Evolutionary conservation across 2,329 filamentous ascomycete genomes (phyloP).

Genomic region (Ophidiomyces ophidiicola): DNA sequence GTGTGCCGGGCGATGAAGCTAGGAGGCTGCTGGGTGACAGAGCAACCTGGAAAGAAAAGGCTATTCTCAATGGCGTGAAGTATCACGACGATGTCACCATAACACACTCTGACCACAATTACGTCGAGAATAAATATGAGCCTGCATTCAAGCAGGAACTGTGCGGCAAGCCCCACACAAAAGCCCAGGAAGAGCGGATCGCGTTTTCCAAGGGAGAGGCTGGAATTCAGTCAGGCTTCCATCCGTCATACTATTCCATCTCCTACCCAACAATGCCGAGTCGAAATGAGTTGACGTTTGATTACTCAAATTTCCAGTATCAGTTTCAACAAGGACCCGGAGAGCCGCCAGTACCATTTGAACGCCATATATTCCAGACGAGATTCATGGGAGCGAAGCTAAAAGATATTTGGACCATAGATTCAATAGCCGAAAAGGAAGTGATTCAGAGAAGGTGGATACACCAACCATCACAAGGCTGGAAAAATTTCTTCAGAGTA

Average conservation of each 20-base stretch:
- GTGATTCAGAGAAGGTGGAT: slow-evolving; percentile 50
- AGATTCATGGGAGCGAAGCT: slow-evolving; percentile 48
- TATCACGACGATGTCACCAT: slow-evolving; percentile 52
- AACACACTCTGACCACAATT: slow-evolving; percentile 46
- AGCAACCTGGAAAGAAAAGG: slow-evolving; percentile 49
- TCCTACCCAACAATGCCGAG: slow-evolving; percentile 41
- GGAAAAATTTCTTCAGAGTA: slow-evolving; percentile 49
- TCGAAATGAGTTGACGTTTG: slow-evolving; percentile 54
- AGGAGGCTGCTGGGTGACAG: slow-evolving; percentile 42
- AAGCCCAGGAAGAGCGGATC: slow-evolving; percentile 36
- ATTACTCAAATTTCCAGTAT: slow-evolving; percentile 63
- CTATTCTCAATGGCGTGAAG: slow-evolving; percentile 57
- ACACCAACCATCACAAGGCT: slow-evolving; percentile 51
- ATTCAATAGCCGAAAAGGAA: slow-evolving; percentile 45
- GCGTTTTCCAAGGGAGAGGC: slow-evolving; percentile 36
- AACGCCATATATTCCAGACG: slow-evolving; percentile 57
- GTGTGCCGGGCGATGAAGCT: slow-evolving; percentile 43
- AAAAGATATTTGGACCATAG: slow-evolving; percentile 46
- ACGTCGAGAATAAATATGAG: slow-evolving; percentile 49
- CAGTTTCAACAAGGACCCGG: slow-evolving; percentile 44
- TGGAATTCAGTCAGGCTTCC: slow-evolving; percentile 35
- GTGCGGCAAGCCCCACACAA: slow-evolving; percentile 36
- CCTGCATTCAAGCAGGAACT: slow-evolving; percentile 41
- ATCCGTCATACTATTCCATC: slow-evolving; percentile 51
- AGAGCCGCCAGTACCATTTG: slow-evolving; percentile 28